These are phyloP conservation scores for Chytridium lagenaria DNA, from an alignment of 371 early-diverging fungal species.

Conservation along the genomic window DNA sequence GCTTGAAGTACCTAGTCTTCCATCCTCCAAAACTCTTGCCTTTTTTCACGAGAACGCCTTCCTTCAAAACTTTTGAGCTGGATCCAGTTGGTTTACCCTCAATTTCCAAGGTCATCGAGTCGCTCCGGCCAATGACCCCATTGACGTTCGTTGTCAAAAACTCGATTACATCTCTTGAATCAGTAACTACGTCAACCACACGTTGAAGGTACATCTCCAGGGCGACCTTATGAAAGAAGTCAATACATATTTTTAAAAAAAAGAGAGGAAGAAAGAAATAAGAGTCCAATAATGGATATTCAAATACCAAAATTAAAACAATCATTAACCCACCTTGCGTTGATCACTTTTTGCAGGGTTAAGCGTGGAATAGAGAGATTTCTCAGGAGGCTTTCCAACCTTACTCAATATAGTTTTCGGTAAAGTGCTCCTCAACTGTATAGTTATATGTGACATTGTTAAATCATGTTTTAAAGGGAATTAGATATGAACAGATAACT, in stretches of 20 bases:
- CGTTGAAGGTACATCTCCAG: constrained; percentile 81
- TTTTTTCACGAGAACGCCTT: constrained; percentile 82
- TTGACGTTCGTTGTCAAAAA: constrained; percentile 76
- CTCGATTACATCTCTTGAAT: constrained; percentile 71
- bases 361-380: constrained; percentile 63
- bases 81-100: constrained; percentile 4
- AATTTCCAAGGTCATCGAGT: neutral
- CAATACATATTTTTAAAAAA: neutral
- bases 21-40: constrained; percentile 87
- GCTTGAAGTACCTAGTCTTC: constrained; percentile 80
- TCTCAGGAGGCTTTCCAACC: constrained; percentile 79
- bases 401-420: constrained; percentile 54
- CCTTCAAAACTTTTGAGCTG: constrained; percentile 54
- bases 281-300: too few species aligned
- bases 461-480: neutral
- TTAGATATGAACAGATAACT: constrained; percentile 9
- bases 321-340: constrained; percentile 35
- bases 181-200: constrained; percentile 56
- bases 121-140: constrained; percentile 34
- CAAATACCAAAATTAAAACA: neutral
- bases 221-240: constrained; percentile 54
- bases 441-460: neutral
- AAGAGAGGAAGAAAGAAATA: neutral
- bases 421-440: constrained; percentile 56
- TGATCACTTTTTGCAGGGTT: constrained; percentile 47